These are phyloP conservation scores for Hypoxylon fragiforme DNA, from an alignment of 495 filamentous ascomycete genomes.

Conservation along the genomic window DNA sequence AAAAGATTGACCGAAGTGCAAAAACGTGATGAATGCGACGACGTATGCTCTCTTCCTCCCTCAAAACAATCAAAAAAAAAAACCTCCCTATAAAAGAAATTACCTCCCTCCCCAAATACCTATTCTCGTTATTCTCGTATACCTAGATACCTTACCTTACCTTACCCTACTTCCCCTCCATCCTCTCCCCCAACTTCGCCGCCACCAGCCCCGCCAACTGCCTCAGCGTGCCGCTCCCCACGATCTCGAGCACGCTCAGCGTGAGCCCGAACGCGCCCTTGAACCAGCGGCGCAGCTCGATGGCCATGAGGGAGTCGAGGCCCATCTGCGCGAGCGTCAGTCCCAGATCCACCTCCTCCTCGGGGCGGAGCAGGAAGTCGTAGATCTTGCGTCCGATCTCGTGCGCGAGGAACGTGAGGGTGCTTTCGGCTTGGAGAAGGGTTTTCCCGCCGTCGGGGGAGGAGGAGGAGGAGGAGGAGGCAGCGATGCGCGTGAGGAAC, in stretches of 20 bases:
- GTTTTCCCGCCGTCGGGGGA: too few relatives aligned
- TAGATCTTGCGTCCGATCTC: slow-evolving; percentile 43
- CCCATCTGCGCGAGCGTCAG: slow-evolving; percentile 40
- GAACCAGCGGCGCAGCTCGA: slow-evolving; percentile 44
- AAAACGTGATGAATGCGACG: too few relatives aligned
- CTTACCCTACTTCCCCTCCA: too few relatives aligned
- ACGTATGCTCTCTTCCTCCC: too few relatives aligned
- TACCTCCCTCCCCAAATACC: neutral
- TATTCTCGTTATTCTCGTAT: too few relatives aligned
- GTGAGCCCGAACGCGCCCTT: slow-evolving; percentile 33
- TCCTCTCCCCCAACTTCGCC: slow-evolving; percentile 17
- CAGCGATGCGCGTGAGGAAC: slow-evolving; percentile 29
- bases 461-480: too few relatives aligned
- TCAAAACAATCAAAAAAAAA: too few relatives aligned
- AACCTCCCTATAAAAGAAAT: too few relatives aligned
- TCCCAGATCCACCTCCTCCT: slow-evolving; percentile 36
- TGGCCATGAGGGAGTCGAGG: slow-evolving; percentile 45
- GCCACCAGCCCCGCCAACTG: slow-evolving; percentile 37
- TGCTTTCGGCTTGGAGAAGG: slow-evolving; percentile 27
- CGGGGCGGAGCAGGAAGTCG: slow-evolving; percentile 37
- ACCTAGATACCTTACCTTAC: too few relatives aligned
- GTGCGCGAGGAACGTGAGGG: slow-evolving; percentile 30
- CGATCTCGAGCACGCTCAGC: slow-evolving; percentile 46
- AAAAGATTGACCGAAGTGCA: too few relatives aligned
- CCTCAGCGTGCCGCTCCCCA: slow-evolving; percentile 35